Base-by-base conservation (phyloP, 1,284 basidiomycete genomes). In the Inonotus hispidus region DNA sequence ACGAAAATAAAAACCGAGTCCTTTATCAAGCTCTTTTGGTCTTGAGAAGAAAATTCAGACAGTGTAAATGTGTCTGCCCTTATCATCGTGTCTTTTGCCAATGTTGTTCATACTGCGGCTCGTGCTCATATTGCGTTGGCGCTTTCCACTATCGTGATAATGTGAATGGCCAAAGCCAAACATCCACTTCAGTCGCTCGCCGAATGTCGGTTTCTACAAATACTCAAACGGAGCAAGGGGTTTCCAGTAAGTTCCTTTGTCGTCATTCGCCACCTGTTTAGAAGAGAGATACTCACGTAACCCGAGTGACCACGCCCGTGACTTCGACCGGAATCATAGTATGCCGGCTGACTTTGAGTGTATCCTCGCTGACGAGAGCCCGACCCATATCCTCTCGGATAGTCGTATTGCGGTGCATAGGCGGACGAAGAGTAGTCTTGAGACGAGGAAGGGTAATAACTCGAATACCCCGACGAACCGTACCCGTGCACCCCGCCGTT, bases 1-100 rank as follows among this genome's bases (percentile, higher is more conserved):
- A 19, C 19, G 29, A 57, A 27, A 49, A 49, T 2, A 32, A 35
- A 32, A 39, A 54, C 32, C 53, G 32, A 54, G 53, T 32, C 32
- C 27, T 29, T 35, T 21, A 49, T 16, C n/a, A 11, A 2, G 27
- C 41, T 13, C 38, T 19, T 13, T 39, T 27, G 39, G 35, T 41
- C n/a, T 13, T 8, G 21, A 53, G 16, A 13, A 19, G 16, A 16
- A 13, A 13, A 21, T 25, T 61, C 38, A 64, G n/a, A 64, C 59
- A n/a, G 63, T 59, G 46, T 64, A 64, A 10, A 64, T 58, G 41
- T 57, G 63, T 32, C 63, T 57, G 10, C 63, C 59, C n/a, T 29
- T 21, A 29, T 47, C 13, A 47, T 64, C 63, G 41, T 64, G 59
- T 55, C 59, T 53, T 25, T 47, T 56, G 14, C 55, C 63, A 43